Evolutionary conservation across 345 rosid genomes (phyloP).

Genomic region (Populus nigra): DNA sequence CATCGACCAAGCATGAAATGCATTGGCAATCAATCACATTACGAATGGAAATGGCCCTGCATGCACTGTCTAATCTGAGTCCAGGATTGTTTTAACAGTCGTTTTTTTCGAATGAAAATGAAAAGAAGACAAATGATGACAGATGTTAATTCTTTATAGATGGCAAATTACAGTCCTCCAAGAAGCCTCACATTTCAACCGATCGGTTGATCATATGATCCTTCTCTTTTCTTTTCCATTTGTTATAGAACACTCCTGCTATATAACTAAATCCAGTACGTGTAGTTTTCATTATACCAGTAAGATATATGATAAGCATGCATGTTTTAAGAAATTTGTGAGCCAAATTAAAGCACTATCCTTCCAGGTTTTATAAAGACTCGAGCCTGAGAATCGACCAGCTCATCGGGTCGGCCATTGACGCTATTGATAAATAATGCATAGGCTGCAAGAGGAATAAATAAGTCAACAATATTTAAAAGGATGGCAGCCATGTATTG

Average conservation of each 20-base stretch:
- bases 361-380: background rate
- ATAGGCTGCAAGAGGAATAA: background rate
- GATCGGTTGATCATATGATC: too few relatives aligned
- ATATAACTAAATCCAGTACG: too few relatives aligned
- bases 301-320: background rate
- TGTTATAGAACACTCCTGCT: too few relatives aligned
- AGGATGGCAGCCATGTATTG: too few relatives aligned
- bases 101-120: too few relatives aligned
- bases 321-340: too few relatives aligned
- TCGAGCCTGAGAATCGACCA: background rate
- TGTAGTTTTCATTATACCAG: background rate
- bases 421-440: background rate
- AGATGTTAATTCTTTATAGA: background rate
- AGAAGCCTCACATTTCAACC: background rate
- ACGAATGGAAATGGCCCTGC: background rate
- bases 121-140: too few relatives aligned
- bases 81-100: background rate
- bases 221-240: too few relatives aligned
- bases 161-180: background rate
- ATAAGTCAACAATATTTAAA: background rate
- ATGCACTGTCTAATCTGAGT: background rate
- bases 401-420: background rate
- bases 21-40: background rate
- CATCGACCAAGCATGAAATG: background rate
- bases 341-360: background rate